phyloP scores from a whole-genome alignment of 208 protist genomes.

The Crithidia expoeki region DNA sequence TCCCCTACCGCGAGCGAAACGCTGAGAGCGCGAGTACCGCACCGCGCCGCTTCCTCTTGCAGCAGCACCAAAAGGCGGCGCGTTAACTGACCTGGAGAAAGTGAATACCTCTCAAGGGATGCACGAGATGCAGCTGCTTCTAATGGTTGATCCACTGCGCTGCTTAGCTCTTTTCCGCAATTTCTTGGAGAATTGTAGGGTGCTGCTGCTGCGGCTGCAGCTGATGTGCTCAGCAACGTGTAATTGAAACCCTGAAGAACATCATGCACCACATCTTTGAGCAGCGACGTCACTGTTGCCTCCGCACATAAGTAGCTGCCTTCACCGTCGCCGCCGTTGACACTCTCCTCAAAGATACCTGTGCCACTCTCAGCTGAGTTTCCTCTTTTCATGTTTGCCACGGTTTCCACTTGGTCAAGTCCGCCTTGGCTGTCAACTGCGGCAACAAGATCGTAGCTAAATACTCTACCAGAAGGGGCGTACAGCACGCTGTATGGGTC shows the following conservation, averaged over 20 bases:
- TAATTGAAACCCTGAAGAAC: conserved; percentile 25
- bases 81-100: conserved; percentile 3
- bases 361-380: too few relatives aligned
- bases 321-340: conserved; percentile 5
- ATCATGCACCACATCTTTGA: conserved; percentile 17
- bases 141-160: too few relatives aligned
- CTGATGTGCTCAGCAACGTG: conserved; percentile 18
- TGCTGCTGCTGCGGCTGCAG: not conserved
- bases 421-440: not conserved
- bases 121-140: too few relatives aligned
- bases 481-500: conserved; percentile 30
- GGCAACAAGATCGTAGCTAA: conserved; percentile 21
- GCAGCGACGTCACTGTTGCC: conserved; percentile 13
- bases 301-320: not conserved
- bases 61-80: conserved; percentile 23
- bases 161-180: too few relatives aligned
- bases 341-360: not conserved
- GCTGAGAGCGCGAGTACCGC: conserved; percentile 12
- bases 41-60: conserved; percentile 17
- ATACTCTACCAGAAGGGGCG: conserved; percentile 11
- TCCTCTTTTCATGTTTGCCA: not conserved
- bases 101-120: not conserved
- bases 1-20: conserved; percentile 22
- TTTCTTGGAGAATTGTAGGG: not conserved
- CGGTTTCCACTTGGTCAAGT: not conserved